Evolutionary conservation across 208 protist genomes (phyloP), one percentile per base, ranked within the genome.

Genomic region (Crithidia bombi): DNA sequence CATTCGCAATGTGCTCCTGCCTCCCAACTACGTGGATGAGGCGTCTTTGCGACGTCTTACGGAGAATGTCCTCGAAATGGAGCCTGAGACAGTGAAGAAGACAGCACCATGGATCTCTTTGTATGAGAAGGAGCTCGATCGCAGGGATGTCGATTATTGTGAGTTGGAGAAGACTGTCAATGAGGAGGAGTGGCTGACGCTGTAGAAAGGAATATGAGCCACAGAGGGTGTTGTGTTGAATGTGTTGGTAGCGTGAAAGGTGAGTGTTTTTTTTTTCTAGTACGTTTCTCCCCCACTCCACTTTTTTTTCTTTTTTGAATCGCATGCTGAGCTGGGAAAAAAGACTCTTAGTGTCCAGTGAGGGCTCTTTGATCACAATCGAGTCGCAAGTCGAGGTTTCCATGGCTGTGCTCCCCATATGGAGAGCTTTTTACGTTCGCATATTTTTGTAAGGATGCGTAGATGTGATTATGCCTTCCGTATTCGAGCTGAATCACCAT

Each of bases 111-210:
- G 90, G 88, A 50, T 83, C 5, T 38, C 47, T 11, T 55, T 90
- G 25, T 95, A 95, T 66, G 57, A 84, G 23, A 95, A 93, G 72
- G 73, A 92, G 51, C 72, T 95, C 17, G 90, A 95, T 67, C 28
- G 70, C 7, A 69, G 63, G 32, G 90, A 95, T 67, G 75, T 92
- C 17, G 90, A 95, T 73, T 95, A 88, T 59, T 83, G 70, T 38
- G 77, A 87, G 62, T 49, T 92, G 39, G 74, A 76, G 44, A 91
- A 86, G 51, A 82, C 78, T 33, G 83, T 83, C 11, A 87, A 88
- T 54, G 81, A 90, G 44, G 89, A 94, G n/a, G 82, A 87, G 62
- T 95, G 90, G 90, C 70, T 95, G 33, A 93, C 77, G 30, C 77
- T 95, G 43, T 94, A 83, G 65, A 25, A 35, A 4, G 17, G 21